Evolutionary conservation across 1,284 basidiomycete genomes (phyloP).

Genomic region (Tremellales sp.): DNA sequence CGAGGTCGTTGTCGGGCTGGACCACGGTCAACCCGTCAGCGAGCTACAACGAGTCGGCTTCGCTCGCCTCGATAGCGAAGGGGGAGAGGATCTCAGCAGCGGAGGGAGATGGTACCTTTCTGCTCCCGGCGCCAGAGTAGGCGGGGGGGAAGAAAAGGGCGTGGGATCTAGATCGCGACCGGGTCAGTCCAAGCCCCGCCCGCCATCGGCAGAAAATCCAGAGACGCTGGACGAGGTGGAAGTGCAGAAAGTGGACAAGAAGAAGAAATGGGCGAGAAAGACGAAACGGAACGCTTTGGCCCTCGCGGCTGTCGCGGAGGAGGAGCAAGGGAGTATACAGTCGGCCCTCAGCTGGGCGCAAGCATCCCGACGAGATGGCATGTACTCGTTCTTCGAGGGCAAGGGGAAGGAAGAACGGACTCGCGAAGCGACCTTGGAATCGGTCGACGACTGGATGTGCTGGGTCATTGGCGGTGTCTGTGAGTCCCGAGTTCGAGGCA

Average conservation of each 20-base stretch:
- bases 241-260: constrained; percentile 6
- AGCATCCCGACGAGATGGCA: constrained; percentile 14
- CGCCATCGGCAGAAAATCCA: not conserved
- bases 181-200: constrained; percentile 1
- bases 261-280: constrained; percentile 14
- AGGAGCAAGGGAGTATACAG: constrained; percentile 28
- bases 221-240: constrained; percentile 9
- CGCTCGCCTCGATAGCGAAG: constrained; percentile 57
- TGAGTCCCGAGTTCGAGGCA: constrained; percentile 51
- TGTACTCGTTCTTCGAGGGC: not conserved
- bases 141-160: constrained; percentile 30
- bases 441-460: constrained; percentile 85
- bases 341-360: constrained; percentile 27
- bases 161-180: not conserved
- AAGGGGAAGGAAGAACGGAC: not conserved
- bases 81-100: constrained; percentile 14
- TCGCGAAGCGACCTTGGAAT: constrained; percentile 21
- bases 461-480: constrained; percentile 96
- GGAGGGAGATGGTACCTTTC: constrained; percentile 35
- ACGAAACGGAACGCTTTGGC: constrained; percentile 39
- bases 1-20: constrained; percentile 65
- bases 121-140: constrained; percentile 39
- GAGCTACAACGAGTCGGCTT: constrained; percentile 95
- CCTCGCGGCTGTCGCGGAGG: constrained; percentile 33
- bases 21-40: constrained; percentile 66